Conservation (phyloP, 192 early-diverging fungal species). For the Chytriomyces sp. region DNA sequence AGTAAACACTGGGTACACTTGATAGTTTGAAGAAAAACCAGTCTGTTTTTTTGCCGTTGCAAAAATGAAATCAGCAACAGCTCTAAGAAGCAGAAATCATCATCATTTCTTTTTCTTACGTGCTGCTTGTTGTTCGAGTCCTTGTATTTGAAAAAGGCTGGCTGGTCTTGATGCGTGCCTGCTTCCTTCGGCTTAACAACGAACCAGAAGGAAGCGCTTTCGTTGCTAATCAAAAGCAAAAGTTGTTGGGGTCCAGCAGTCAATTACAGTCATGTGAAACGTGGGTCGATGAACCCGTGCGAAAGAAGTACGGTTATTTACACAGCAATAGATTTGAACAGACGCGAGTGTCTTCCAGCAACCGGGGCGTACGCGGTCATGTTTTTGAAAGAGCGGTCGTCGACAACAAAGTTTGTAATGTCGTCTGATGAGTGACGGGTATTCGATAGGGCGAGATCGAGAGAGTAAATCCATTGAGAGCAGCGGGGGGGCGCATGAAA, state of each 20-base stretch:
- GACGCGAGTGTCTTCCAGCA: conserved; percentile 7
- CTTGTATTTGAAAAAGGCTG: conserved; percentile 11
- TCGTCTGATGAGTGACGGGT: not conserved
- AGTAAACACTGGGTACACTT: conserved; percentile 23
- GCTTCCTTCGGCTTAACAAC: conserved; percentile 9
- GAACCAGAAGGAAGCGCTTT: conserved; percentile 12
- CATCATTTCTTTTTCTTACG: not conserved
- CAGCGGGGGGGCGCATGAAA: not conserved
- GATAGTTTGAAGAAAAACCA: conserved; percentile 18
- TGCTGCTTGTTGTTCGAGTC: conserved; percentile 3
- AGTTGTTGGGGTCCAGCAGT: not conserved
- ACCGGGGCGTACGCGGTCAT: conserved; percentile 8
- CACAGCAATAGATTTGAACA: conserved; percentile 3
- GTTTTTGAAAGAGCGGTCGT: conserved; percentile 5
- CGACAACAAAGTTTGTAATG: conserved; percentile 10
- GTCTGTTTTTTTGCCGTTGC: not conserved
- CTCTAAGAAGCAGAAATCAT: no score
- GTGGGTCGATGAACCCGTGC: not conserved
- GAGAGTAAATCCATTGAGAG: not conserved
- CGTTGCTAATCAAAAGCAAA: not conserved
- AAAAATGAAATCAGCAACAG: not conserved
- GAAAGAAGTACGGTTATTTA: not conserved
- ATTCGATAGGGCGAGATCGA: not conserved
- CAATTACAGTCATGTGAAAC: not conserved
- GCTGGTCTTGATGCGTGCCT: conserved; percentile 15